phyloP scores from a whole-genome alignment of 495 filamentous ascomycete species.

The Lophiostoma macrostomum region DNA sequence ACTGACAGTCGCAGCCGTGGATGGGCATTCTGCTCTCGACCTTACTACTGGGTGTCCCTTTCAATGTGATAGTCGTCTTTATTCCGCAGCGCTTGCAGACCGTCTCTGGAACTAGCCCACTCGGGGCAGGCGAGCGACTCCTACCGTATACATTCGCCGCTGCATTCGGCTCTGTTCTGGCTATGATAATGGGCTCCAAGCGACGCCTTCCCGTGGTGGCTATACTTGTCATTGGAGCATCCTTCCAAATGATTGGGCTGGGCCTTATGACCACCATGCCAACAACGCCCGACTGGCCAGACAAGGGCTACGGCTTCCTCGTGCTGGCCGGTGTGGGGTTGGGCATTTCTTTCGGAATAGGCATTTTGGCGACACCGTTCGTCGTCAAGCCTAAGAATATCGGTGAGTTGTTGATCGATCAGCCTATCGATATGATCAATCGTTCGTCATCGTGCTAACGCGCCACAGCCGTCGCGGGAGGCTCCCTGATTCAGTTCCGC shows the following conservation, averaged over 20 bases:
- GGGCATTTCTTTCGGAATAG: conserved; percentile 10
- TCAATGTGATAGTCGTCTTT: conserved; percentile 16
- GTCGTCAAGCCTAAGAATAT: neutral
- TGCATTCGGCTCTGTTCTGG: conserved; percentile 7
- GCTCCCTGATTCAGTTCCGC: conserved; percentile 17
- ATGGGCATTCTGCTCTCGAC: conserved; percentile 17
- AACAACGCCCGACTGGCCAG: neutral
- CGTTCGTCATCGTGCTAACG: neutral
- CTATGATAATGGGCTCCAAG: conserved; percentile 12
- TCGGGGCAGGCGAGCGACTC: conserved; percentile 6
- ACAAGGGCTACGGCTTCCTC: conserved; percentile 9
- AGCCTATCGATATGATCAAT: neutral
- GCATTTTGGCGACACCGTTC: conserved; percentile 4
- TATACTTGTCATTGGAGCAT: conserved; percentile 6
- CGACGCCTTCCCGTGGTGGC: neutral
- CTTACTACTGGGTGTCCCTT: conserved; percentile 15
- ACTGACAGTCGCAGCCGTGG: too few relatives aligned
- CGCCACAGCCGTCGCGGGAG: conserved; percentile 5
- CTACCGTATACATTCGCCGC: conserved; percentile 12
- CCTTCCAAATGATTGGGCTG: conserved; percentile 3
- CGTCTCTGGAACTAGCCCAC: conserved; percentile 9
- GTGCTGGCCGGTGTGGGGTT: conserved; percentile 12
- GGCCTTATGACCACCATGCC: conserved; percentile 7
- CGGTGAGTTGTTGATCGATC: neutral
- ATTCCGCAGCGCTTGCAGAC: conserved; percentile 19